These are phyloP conservation scores for Colletotrichum horii DNA, from an alignment of 2,329 filamentous ascomycete species.

Conservation along the genomic window DNA sequence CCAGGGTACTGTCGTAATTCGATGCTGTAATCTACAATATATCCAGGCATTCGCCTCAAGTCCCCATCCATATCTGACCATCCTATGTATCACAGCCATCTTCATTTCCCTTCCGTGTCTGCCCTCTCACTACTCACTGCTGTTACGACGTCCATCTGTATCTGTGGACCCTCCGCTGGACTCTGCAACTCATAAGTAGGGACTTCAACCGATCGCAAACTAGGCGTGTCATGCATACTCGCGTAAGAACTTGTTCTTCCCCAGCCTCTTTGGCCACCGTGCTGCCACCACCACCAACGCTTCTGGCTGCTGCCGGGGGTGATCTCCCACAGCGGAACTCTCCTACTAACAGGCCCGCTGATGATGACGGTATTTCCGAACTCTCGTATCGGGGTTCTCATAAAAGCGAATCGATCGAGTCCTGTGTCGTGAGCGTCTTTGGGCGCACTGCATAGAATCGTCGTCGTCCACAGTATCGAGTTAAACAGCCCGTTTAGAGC, in stretches of 20 bases:
- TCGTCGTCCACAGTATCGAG: constrained; percentile 37
- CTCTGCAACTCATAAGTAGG: not conserved
- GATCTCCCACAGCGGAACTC: not conserved
- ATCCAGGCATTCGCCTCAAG: too few species aligned
- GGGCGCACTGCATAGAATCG: constrained; percentile 33
- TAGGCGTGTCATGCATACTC: not conserved
- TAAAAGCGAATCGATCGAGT: constrained; percentile 27
- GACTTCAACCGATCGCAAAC: not conserved
- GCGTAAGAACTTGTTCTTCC: constrained; percentile 5
- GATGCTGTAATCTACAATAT: too few species aligned
- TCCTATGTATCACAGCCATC: not conserved
- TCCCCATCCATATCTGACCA: too few species aligned
- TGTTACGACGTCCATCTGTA: constrained; percentile 49
- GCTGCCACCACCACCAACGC: constrained; percentile 19
- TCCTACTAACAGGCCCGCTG: not conserved
- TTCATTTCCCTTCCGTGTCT: not conserved
- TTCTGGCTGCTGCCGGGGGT: not conserved
- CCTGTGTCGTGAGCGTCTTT: constrained; percentile 30
- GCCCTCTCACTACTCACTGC: constrained; percentile 41
- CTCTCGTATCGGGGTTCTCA: constrained; percentile 10
- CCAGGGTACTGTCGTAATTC: too few species aligned
- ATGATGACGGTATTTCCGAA: constrained; percentile 5
- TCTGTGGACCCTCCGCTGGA: constrained; percentile 22
- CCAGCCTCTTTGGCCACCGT: constrained; percentile 8
- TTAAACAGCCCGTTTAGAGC: constrained; percentile 51